These are phyloP conservation scores for Trametes pubescens DNA, from an alignment of 1,284 basidiomycete species.

Conservation along the genomic window DNA sequence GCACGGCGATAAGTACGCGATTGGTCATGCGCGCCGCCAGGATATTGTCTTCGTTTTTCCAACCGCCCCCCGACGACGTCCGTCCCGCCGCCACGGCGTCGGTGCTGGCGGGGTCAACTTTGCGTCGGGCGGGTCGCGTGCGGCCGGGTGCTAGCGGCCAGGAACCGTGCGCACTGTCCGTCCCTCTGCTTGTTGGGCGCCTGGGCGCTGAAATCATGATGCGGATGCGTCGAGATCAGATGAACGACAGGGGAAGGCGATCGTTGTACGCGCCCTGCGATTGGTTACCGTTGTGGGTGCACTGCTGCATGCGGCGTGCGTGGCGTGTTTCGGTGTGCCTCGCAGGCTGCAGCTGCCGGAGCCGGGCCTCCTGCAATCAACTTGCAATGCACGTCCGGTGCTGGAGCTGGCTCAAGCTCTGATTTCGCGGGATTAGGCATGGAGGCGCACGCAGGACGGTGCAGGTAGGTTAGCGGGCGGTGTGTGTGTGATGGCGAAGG, in stretches of 20 bases:
- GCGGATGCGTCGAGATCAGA: conserved; percentile 15
- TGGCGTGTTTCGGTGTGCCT: no score
- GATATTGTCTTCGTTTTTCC: no score
- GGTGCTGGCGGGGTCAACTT: no score
- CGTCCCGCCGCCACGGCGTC: no score
- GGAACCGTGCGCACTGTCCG: neutral
- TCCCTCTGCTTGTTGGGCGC: neutral
- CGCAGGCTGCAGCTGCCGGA: no score
- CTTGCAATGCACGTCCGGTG: conserved; percentile 2
- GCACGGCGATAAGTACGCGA: neutral
- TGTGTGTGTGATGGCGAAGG: neutral
- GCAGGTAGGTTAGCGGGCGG: neutral
- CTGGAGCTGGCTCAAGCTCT: neutral
- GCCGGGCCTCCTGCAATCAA: neutral
- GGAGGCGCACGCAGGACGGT: neutral
- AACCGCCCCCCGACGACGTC: no score
- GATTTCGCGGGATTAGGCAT: neutral
- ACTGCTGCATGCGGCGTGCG: neutral
- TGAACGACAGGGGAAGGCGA: conserved; percentile 7
- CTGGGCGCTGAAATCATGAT: conserved; percentile 17
- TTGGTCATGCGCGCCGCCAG: neutral
- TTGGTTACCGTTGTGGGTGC: conserved; percentile 9
- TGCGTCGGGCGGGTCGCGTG: neutral
- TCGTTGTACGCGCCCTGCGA: conserved; percentile 2
- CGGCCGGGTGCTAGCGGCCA: neutral